These are phyloP conservation scores for Orbilia quercus DNA, from an alignment of 2,329 filamentous ascomycete species.

Conservation along the genomic window DNA sequence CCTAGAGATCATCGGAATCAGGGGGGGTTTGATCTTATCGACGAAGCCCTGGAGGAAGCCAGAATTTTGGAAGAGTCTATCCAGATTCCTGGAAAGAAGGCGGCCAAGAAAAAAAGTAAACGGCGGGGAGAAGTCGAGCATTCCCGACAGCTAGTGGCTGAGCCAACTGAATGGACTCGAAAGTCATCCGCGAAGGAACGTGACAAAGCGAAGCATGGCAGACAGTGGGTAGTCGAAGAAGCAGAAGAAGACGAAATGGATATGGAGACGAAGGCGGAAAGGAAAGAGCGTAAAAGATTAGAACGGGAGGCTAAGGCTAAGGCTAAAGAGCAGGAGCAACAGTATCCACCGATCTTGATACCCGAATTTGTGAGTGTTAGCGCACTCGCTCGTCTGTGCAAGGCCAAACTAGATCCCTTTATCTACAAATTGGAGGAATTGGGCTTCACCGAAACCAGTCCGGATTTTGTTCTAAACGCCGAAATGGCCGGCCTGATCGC, in stretches of 20 bases:
- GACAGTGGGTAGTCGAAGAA: constrained; percentile 58
- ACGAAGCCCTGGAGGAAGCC: constrained; percentile 57
- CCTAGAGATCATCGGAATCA: constrained; percentile 35
- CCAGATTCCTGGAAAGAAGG: constrained; percentile 24
- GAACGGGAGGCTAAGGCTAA: constrained; percentile 63
- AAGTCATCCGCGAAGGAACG: constrained; percentile 33
- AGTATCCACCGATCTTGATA: constrained; percentile 75
- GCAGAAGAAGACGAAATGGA: constrained; percentile 60
- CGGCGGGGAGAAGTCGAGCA: constrained; percentile 53
- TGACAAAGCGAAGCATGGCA: constrained; percentile 48
- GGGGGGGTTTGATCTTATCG: constrained; percentile 58
- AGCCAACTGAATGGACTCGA: constrained; percentile 34
- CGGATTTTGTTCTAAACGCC: constrained; percentile 86
- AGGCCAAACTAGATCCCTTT: constrained; percentile 77
- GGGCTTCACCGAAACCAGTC: constrained; percentile 85
- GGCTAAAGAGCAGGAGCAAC: constrained; percentile 64
- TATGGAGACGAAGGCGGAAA: constrained; percentile 61
- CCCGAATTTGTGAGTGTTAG: constrained; percentile 93
- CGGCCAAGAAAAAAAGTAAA: constrained; percentile 51
- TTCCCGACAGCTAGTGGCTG: neutral
- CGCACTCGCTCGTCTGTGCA: constrained; percentile 80
- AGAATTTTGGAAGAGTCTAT: constrained; percentile 58
- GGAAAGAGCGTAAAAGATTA: constrained; percentile 64
- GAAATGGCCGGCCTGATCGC: constrained; percentile 91
- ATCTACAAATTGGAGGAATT: constrained; percentile 80